Conservation (phyloP, 768 basidiomycete species). For the Lepiota venenata region DNA sequence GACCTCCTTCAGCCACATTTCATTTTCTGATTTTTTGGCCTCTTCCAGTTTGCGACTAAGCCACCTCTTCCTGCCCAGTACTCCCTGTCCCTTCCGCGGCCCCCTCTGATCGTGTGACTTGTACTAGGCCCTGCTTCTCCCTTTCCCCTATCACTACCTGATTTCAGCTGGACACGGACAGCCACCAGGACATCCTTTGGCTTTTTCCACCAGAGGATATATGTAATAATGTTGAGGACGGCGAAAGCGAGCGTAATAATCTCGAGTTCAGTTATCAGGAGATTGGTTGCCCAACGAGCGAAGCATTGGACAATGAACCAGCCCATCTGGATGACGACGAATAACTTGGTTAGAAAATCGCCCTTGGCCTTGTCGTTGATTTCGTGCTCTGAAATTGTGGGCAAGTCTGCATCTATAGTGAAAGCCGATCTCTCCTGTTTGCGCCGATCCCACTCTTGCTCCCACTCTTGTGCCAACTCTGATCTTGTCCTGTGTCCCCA, state of each 20-base stretch:
- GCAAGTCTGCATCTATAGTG: background rate
- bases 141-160: background rate
- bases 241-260: slow-evolving; percentile 11
- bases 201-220: slow-evolving; percentile 15
- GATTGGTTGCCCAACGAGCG: background rate
- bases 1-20: too few species aligned
- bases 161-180: background rate
- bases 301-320: slow-evolving; percentile 10
- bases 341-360: slow-evolving; percentile 10
- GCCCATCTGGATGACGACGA: slow-evolving; percentile 8
- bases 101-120: background rate
- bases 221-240: slow-evolving; percentile 4
- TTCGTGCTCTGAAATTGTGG: background rate
- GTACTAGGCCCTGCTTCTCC: background rate
- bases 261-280: slow-evolving; percentile 5
- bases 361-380: slow-evolving; percentile 12
- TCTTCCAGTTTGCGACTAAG: too few species aligned
- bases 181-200: slow-evolving; percentile 4
- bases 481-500: too few species aligned
- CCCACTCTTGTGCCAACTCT: too few species aligned
- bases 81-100: too few species aligned
- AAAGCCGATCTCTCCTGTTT: background rate
- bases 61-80: too few species aligned
- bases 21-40: too few species aligned
- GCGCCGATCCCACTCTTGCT: too few species aligned